phyloP scores from a whole-genome alignment of 345 rosid genomes.

The Mallotus nudiflorus region DNA sequence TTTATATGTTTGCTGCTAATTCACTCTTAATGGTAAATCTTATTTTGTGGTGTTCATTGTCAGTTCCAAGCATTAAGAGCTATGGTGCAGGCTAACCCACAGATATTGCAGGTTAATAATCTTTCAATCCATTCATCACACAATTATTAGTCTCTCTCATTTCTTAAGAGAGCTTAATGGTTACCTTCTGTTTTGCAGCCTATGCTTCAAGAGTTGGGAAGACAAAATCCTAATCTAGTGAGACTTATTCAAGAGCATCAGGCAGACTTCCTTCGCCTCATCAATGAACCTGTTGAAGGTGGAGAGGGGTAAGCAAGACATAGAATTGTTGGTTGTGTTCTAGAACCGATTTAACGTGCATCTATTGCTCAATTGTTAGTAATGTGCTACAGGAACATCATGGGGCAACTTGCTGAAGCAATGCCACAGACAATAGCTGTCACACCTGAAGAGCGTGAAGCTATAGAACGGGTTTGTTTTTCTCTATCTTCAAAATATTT shows the following conservation, averaged over 20 bases:
- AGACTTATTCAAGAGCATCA: constrained; percentile 88
- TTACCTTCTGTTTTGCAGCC: constrained; percentile 49
- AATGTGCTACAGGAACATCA: constrained; percentile 46
- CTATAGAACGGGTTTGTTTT: constrained; percentile 75
- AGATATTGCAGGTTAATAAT: constrained; percentile 62
- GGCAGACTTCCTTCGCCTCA: constrained; percentile 76
- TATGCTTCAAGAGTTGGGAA: constrained; percentile 91
- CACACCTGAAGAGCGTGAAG: constrained; percentile 95
- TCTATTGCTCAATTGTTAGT: constrained; percentile 11
- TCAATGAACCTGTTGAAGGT: constrained; percentile 86
- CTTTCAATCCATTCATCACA: background rate
- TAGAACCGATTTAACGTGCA: background rate
- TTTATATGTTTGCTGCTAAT: background rate
- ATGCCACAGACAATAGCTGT: constrained; percentile 90
- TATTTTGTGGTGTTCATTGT: constrained; percentile 11
- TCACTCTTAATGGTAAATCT: background rate
- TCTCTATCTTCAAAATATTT: background rate
- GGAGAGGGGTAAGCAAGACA: constrained; percentile 65
- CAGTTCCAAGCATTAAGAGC: constrained; percentile 87
- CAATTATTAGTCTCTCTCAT: background rate
- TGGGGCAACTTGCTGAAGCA: constrained; percentile 67
- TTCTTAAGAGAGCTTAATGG: background rate
- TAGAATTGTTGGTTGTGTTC: background rate
- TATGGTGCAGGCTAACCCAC: constrained; percentile 86
- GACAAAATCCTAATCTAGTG: constrained; percentile 83